Percentiles rank a stretch among this genome's conserved stretches.
Evolutionary conservation across 208 protist genomes (phyloP).

Genomic region (Leishmania lainsoni): DNA sequence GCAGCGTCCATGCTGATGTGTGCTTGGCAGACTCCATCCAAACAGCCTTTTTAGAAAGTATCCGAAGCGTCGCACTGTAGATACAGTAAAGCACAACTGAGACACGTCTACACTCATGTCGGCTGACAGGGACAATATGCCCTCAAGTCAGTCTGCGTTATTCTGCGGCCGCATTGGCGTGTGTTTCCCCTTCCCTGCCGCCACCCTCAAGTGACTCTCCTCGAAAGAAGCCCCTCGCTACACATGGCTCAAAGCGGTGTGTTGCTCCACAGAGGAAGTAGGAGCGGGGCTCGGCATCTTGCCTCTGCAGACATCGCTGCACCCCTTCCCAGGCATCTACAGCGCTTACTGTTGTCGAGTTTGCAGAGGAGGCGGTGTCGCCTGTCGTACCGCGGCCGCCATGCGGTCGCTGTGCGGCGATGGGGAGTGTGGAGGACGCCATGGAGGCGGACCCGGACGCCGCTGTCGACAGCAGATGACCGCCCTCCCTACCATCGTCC

Average conservation of each 20-base stretch:
- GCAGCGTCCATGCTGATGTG: background rate
- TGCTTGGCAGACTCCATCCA: background rate
- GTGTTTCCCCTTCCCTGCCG: background rate
- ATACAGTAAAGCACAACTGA: background rate
- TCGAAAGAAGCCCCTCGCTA: slow-evolving; percentile 46
- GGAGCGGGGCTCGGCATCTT: slow-evolving; percentile 36
- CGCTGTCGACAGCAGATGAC: background rate
- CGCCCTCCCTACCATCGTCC: background rate
- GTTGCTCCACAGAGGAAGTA: slow-evolving; percentile 62
- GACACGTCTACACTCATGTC: background rate
- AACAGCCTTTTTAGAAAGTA: background rate
- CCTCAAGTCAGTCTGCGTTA: background rate
- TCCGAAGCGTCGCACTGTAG: background rate
- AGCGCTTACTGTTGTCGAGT: background rate
- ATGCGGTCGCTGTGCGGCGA: background rate
- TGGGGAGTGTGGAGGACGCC: slow-evolving; percentile 10
- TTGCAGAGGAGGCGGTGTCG: background rate
- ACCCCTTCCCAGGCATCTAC: slow-evolving; percentile 8
- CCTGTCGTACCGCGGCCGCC: background rate
- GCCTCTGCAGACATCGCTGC: slow-evolving; percentile 14
- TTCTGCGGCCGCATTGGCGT: background rate
- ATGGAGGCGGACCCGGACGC: background rate
- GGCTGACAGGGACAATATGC: slow-evolving; percentile 5
- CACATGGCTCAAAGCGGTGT: slow-evolving; percentile 53
- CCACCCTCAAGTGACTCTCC: background rate